phyloP scores from a whole-genome alignment of 2,329 filamentous ascomycete genomes.

The Anthostomella pinea region DNA sequence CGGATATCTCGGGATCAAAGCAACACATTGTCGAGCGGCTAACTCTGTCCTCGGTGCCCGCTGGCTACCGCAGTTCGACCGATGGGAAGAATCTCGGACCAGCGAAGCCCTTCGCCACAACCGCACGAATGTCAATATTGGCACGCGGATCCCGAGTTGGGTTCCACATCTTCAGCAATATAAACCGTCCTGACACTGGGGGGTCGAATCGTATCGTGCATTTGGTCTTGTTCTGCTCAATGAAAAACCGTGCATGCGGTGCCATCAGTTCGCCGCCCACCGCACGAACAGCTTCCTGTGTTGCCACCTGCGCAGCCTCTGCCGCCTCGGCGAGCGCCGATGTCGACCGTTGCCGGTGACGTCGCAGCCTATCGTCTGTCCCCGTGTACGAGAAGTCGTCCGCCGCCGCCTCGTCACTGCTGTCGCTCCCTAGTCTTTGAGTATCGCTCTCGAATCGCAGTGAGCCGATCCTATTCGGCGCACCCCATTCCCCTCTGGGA shows the following conservation, averaged over 20 bases:
- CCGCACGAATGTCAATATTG: conserved; percentile 88
- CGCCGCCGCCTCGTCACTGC: conserved; percentile 37
- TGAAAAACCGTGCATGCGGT: conserved; percentile 79
- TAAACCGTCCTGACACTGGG: conserved; percentile 75
- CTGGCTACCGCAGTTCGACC: conserved; percentile 53
- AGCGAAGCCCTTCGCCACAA: conserved; percentile 79
- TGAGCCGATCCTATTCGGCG: conserved; percentile 52
- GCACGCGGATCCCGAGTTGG: conserved; percentile 59
- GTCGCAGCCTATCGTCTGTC: conserved; percentile 28
- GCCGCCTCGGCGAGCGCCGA: conserved; percentile 38
- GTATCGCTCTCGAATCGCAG: conserved; percentile 58
- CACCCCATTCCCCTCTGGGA: conserved; percentile 33
- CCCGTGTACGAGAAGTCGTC: conserved; percentile 33
- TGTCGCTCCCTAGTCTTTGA: too few relatives aligned
- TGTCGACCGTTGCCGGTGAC: conserved; percentile 22
- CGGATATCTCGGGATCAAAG: too few relatives aligned
- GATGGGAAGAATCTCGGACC: conserved; percentile 82
- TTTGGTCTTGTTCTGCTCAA: conserved; percentile 76
- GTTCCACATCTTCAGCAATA: conserved; percentile 89
- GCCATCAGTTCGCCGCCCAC: conserved; percentile 61
- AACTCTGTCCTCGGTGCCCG: neutral
- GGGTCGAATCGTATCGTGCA: conserved; percentile 85
- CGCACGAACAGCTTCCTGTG: conserved; percentile 55
- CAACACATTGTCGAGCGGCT: too few relatives aligned
- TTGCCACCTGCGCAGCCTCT: conserved; percentile 50